Evolutionary conservation across 768 basidiomycete genomes (phyloP), one percentile per base, ranked within the genome.

Genomic region (Solioccasus polychromus): DNA sequence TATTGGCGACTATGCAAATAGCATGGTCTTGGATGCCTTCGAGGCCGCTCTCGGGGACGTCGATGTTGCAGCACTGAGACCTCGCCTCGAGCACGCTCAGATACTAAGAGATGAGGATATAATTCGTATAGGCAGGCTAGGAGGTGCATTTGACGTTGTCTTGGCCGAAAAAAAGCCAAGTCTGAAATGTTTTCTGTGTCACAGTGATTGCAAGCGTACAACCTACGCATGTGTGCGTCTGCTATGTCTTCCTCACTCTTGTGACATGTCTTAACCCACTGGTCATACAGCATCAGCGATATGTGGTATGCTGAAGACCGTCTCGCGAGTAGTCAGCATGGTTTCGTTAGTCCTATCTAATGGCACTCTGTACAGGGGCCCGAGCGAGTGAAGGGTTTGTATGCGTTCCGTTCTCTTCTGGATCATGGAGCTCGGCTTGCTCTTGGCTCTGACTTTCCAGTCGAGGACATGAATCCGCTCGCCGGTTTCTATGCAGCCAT

Each of bases 231-330:
- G 89, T 78, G 79, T 91, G 59, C 59, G 86, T 31, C 24, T 35
- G 29, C 7, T 20, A 9, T 22, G 2, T 28, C 15, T 38, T 48
- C 32, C 23, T 18, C 34, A 19, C 22, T 34, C 12, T 19, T 26
- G 18, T 35, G 47, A 45, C 35, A n/a, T 44, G 23, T 1, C 10
- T 34, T 32, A 34, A 40, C 7, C 15, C 23, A 32, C 22, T 28
- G 36, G 19, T 19, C 19, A 23, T 34, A 45, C 55, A 86, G 85
- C 42, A 84, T 77, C 50, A 87, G 84, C 51, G 89, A 91, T 57
- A 94, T 95, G 92, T 85, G 83, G 77, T 95, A 87, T 61, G 92
- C 88, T 7, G 79, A 93, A 65, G 78, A 82, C 19, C 83, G 91
- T 42, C 64, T 95, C 54, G 89, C 89, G 53, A 56, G 78, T 66